phyloP scores from a whole-genome alignment of 208 protist genomes.

The Leishmania aethiopica region DNA sequence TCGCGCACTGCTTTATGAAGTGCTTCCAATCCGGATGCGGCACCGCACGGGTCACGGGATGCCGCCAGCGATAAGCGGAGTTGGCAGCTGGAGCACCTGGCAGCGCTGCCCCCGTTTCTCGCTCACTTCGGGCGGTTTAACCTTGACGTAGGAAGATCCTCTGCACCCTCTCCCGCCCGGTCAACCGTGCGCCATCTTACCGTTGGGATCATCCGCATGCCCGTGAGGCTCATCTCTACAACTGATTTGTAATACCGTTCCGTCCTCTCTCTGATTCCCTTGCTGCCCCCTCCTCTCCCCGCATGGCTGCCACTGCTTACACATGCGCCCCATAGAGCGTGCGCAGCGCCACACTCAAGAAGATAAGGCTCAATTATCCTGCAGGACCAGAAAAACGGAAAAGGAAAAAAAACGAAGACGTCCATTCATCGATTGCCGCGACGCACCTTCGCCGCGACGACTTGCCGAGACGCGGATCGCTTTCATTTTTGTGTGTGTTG shows the following conservation, averaged over 20 bases:
- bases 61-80: neutral
- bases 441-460: neutral
- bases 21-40: neutral
- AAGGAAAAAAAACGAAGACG: neutral
- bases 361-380: neutral
- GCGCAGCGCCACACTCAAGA: neutral
- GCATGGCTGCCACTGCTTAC: neutral
- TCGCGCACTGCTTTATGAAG: neutral
- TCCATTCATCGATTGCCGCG: no score
- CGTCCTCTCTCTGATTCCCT: neutral
- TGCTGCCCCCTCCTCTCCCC: neutral
- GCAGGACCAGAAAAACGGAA: neutral
- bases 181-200: neutral
- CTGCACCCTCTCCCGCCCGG: neutral
- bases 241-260: neutral
- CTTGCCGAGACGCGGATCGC: neutral
- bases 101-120: neutral
- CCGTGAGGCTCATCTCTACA: neutral
- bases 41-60: neutral
- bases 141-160: neutral
- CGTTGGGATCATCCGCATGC: neutral
- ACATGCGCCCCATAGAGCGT: neutral
- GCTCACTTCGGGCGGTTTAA: neutral
- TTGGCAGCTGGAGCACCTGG: neutral
- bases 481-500: neutral